phyloP scores from a whole-genome alignment of 768 basidiomycete species.

The Leccinum disarticulatum region DNA sequence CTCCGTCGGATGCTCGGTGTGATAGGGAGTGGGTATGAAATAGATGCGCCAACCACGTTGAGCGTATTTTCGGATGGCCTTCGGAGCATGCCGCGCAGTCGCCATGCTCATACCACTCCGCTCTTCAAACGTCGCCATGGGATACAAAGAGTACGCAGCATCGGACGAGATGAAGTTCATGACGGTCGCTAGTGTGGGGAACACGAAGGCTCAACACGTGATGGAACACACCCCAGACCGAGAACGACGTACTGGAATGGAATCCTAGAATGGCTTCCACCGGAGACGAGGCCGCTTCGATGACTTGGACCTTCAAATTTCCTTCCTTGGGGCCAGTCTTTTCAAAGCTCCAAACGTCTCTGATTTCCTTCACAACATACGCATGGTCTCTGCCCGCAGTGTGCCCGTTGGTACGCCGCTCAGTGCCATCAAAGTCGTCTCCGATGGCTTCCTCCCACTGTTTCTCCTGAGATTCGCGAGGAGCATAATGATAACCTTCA shows the following conservation, averaged over 20 bases:
- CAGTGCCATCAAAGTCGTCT: slow-evolving; percentile 18
- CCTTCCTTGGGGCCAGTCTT: background rate
- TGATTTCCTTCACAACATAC: slow-evolving; percentile 7
- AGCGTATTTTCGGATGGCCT: slow-evolving; percentile 34
- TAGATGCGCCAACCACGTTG: slow-evolving; percentile 33
- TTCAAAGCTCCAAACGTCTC: slow-evolving; percentile 27
- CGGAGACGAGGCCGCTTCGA: slow-evolving; percentile 27
- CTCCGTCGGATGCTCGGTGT: background rate
- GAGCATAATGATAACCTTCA: slow-evolving; percentile 33
- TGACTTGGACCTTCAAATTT: slow-evolving; percentile 40
- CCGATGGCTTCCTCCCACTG: slow-evolving; percentile 14
- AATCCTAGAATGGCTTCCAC: slow-evolving; percentile 40
- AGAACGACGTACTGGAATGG: slow-evolving; percentile 43
- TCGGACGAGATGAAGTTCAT: slow-evolving; percentile 43
- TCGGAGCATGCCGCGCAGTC: slow-evolving; percentile 2
- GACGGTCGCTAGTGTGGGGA: slow-evolving; percentile 5
- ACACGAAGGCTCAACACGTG: slow-evolving; percentile 14
- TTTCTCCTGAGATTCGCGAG: slow-evolving; percentile 20
- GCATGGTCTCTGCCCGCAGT: fast-evolving
- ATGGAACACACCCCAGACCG: background rate
- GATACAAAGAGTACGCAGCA: slow-evolving; percentile 42
- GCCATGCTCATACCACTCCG: slow-evolving; percentile 25
- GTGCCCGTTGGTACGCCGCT: background rate
- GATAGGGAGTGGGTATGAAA: background rate
- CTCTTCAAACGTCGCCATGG: slow-evolving; percentile 39